Evolutionary conservation across 148 eudicot species (phyloP).

Genomic region (Hydrangea macrophylla): DNA sequence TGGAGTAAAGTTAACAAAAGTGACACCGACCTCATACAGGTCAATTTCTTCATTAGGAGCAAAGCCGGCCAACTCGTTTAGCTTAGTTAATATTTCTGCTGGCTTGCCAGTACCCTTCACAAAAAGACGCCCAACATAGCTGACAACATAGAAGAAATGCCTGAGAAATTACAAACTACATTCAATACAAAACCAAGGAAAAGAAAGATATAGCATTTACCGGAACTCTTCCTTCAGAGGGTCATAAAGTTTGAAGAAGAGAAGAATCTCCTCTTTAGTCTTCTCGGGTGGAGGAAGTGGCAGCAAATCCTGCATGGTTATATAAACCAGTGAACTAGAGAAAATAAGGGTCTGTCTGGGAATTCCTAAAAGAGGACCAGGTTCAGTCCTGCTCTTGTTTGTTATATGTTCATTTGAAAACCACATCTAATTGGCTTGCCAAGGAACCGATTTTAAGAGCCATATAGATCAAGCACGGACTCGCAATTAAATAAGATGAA

Average conservation of each 20-base stretch:
- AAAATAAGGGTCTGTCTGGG: not conserved
- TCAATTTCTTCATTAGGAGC: conserved; percentile 80
- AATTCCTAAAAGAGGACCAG: too few relatives aligned
- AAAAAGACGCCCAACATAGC: conserved; percentile 78
- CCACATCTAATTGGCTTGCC: too few relatives aligned
- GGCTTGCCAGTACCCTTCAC: conserved; percentile 72
- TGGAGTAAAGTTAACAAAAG: conserved; percentile 3
- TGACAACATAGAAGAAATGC: conserved; percentile 25
- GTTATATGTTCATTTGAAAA: too few relatives aligned
- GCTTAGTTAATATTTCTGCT: conserved; percentile 56
- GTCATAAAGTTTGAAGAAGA: conserved; percentile 92
- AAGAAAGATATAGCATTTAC: conserved; percentile 27
- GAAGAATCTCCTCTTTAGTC: conserved; percentile 83
- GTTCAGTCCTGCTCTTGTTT: too few relatives aligned
- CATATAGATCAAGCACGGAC: too few relatives aligned
- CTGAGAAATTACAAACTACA: not conserved
- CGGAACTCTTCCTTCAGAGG: conserved; percentile 85
- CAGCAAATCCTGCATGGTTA: conserved; percentile 50
- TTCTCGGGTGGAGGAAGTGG: conserved; percentile 70
- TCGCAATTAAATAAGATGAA: too few relatives aligned
- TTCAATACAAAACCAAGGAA: not conserved
- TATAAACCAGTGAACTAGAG: not conserved
- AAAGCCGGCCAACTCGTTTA: conserved; percentile 88
- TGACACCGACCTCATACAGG: conserved; percentile 67
- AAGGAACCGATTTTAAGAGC: too few relatives aligned